These are phyloP conservation scores for Xylaria flabelliformis DNA, from an alignment of 495 filamentous ascomycete genomes.

Conservation along the genomic window DNA sequence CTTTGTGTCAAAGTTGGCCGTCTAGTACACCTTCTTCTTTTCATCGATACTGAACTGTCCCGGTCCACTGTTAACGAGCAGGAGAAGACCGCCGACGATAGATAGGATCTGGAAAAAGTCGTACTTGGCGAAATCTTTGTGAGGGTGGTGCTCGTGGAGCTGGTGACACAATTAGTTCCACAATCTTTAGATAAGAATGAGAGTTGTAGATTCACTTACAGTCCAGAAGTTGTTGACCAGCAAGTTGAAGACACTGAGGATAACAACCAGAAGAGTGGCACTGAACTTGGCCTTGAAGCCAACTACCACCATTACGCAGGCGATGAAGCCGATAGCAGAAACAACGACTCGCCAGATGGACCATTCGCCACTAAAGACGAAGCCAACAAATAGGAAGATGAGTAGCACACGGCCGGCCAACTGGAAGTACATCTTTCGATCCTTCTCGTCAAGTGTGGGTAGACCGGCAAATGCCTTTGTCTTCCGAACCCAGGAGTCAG, in stretches of 20 bases:
- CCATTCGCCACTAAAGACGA: conserved; percentile 95
- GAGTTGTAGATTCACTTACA: conserved; percentile 63
- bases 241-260: conserved; percentile 94
- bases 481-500: conserved; percentile 97
- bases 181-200: not conserved
- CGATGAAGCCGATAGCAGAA: conserved; percentile 80
- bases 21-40: conserved; percentile 99
- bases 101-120: conserved; percentile 99
- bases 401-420: conserved; percentile 93
- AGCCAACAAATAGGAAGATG: conserved; percentile 96
- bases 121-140: conserved; percentile 99
- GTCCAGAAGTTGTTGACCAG: conserved; percentile 99
- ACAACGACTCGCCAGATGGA: conserved; percentile 83
- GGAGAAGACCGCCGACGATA: conserved; percentile 93
- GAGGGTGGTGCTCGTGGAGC: conserved; percentile 97
- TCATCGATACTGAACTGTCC: conserved; percentile 98
- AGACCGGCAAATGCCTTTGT: conserved; percentile 94
- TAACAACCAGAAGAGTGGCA: conserved; percentile 89
- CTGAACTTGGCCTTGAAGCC: conserved; percentile 99
- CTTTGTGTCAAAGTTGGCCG: conserved; percentile 14
- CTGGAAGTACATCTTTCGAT: conserved; percentile 99
- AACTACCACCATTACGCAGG: conserved; percentile 98
- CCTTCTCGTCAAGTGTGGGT: conserved; percentile 95
- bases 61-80: conserved; percentile 97
- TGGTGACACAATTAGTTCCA: conserved; percentile 42